A percentile compares a stretch with the other conserved stretches of the same genome.
These are phyloP conservation scores for Tricholoma flavovirens DNA, from an alignment of 768 basidiomycete genomes.

Conservation along the genomic window DNA sequence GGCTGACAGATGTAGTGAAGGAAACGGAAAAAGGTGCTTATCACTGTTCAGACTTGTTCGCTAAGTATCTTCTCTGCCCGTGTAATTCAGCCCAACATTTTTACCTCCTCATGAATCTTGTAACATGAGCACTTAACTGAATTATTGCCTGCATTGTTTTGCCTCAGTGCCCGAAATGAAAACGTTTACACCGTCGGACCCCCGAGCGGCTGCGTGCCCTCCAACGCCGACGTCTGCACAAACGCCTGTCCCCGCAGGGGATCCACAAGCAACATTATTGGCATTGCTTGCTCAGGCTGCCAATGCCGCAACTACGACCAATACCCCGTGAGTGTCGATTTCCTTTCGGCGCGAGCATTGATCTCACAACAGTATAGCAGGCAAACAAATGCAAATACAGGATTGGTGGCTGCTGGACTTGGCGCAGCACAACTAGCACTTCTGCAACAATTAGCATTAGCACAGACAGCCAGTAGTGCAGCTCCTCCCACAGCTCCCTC, in stretches of 20 bases:
- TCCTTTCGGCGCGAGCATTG: neutral
- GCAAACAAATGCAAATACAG: constrained; percentile 59
- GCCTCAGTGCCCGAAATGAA: constrained; percentile 54
- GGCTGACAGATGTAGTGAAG: constrained; percentile 65
- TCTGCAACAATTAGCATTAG: constrained; percentile 72
- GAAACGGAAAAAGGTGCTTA: constrained; percentile 86
- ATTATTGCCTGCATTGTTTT: constrained; percentile 54
- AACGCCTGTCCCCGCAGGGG: constrained; percentile 23
- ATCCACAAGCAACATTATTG: constrained; percentile 61
- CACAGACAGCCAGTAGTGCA: constrained; percentile 48
- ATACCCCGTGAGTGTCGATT: constrained; percentile 33
- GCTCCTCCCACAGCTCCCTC: constrained; percentile 19
- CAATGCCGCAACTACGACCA: constrained; percentile 32
- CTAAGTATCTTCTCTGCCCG: constrained; percentile 69
- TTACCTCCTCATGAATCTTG: constrained; percentile 33
- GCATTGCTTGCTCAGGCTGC: constrained; percentile 68
- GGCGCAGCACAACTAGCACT: constrained; percentile 60
- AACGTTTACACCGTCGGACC: constrained; percentile 29
- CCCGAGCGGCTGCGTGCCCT: constrained; percentile 27
- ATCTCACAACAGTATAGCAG: constrained; percentile 27
- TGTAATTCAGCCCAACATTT: constrained; percentile 62
- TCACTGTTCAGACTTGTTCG: constrained; percentile 59
- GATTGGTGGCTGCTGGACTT: constrained; percentile 29
- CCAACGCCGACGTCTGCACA: constrained; percentile 23
- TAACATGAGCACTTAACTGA: constrained; percentile 65